These are phyloP conservation scores for Torulaspora gathmanii DNA, from an alignment of 805 yeast genomes.

Conservation along the genomic window DNA sequence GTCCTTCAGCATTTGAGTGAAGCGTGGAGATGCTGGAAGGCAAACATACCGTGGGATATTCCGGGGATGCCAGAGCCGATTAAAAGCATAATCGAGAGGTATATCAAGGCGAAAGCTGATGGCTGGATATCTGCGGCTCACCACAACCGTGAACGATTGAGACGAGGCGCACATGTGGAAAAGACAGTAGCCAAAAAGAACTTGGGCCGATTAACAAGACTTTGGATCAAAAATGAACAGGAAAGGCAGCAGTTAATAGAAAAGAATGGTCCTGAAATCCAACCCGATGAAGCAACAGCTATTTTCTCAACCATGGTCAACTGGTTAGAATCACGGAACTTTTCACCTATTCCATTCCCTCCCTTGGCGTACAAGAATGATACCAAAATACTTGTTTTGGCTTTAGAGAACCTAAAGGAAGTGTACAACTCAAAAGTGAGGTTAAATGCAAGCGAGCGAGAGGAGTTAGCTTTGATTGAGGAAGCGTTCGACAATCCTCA, in stretches of 20 bases:
- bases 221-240: slow-evolving; percentile 92
- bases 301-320: slow-evolving; percentile 82
- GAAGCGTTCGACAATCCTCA: slow-evolving; percentile 97
- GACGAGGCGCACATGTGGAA: slow-evolving; percentile 87
- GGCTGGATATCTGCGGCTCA: slow-evolving; percentile 96
- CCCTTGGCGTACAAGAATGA: slow-evolving; percentile 90
- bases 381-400: slow-evolving; percentile 81
- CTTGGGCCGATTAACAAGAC: slow-evolving; percentile 81
- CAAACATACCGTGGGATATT: slow-evolving; percentile 96
- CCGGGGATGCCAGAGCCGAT: slow-evolving; percentile 94
- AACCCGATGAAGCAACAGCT: slow-evolving; percentile 83
- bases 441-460: slow-evolving; percentile 80
- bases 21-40: slow-evolving; percentile 99
- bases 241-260: slow-evolving; percentile 76
- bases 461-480: slow-evolving; percentile 87
- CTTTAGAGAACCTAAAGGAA: slow-evolving; percentile 83
- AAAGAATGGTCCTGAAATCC: slow-evolving; percentile 79
- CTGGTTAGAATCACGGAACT: slow-evolving; percentile 83
- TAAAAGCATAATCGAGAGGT: slow-evolving; percentile 78
- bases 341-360: slow-evolving; percentile 89
- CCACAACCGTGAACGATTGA: slow-evolving; percentile 81
- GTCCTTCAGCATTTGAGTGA: slow-evolving; percentile 91
- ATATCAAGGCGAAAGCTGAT: slow-evolving; percentile 91
- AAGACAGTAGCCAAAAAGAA: slow-evolving; percentile 93
- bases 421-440: slow-evolving; percentile 69